Conservation (phyloP, 192 early-diverging fungal species). For the Backusella circina region DNA sequence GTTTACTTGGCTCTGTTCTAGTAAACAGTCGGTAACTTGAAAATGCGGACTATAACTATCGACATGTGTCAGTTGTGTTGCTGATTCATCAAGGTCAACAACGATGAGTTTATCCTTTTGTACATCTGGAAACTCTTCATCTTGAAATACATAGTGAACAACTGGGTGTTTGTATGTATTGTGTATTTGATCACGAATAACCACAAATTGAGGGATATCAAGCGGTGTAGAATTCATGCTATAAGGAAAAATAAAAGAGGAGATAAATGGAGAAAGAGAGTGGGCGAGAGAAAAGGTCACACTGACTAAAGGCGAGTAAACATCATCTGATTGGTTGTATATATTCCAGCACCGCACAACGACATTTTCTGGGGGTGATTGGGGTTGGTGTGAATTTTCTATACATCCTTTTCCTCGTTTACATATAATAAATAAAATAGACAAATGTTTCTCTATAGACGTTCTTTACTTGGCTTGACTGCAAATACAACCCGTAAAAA, state of each 20-base stretch:
- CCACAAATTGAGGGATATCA: slow-evolving; percentile 42
- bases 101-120: slow-evolving; percentile 35
- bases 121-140: slow-evolving; percentile 33
- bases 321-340: neutral
- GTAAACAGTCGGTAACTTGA: slow-evolving; percentile 35
- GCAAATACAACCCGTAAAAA: neutral
- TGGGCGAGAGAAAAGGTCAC: neutral
- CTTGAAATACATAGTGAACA: slow-evolving; percentile 46
- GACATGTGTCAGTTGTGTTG: slow-evolving; percentile 16
- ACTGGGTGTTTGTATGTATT: slow-evolving; percentile 39
- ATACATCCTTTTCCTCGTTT: neutral
- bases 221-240: neutral
- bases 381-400: neutral
- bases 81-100: slow-evolving; percentile 30
- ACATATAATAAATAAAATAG: neutral
- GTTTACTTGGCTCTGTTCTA: slow-evolving; percentile 21
- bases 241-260: neutral
- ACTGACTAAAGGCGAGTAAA: neutral
- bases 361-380: neutral
- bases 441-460: slow-evolving; percentile 1
- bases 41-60: slow-evolving; percentile 40
- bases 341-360: neutral
- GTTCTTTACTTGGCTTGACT: neutral
- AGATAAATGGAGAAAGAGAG: neutral
- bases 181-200: slow-evolving; percentile 37